Evolutionary conservation across 2,329 filamentous ascomycete species (phyloP).

Genomic region (Xylariaceae sp.): DNA sequence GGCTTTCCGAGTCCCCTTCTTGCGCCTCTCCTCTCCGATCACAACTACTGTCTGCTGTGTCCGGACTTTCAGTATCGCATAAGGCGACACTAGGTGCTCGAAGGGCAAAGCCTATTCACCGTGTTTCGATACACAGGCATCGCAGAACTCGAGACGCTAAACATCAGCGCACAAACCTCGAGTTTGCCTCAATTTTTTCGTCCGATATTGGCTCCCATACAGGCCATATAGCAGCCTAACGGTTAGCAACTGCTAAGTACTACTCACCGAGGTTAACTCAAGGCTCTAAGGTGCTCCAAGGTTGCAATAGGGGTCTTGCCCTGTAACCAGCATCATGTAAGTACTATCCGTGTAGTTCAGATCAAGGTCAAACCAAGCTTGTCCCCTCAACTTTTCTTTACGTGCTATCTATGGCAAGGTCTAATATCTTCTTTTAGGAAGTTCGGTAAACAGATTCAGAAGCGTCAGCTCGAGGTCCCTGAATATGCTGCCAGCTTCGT

Average conservation of each 20-base stretch:
- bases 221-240: constrained; percentile 13
- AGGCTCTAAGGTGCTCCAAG: not conserved
- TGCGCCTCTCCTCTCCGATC: constrained; percentile 4
- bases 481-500: constrained; percentile 99
- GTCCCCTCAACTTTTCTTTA: not conserved
- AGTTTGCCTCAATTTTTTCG: constrained; percentile 9
- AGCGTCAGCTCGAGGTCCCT: constrained; percentile 95
- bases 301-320: constrained; percentile 4
- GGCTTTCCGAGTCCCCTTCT: constrained; percentile 15
- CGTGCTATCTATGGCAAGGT: not conserved
- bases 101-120: not conserved
- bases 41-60: not conserved
- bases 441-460: constrained; percentile 99
- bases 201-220: constrained; percentile 13
- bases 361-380: not conserved
- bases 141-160: constrained; percentile 9
- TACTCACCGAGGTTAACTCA: not conserved
- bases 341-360: not conserved
- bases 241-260: constrained; percentile 8
- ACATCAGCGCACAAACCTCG: constrained; percentile 20
- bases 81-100: not conserved
- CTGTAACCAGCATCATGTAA: constrained; percentile 31
- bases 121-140: constrained; percentile 14
- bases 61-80: not conserved
- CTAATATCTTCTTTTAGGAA: constrained; percentile 61